A percentile compares a stretch with the other conserved stretches of the same genome.
Conservation (phyloP, 306 rosid genomes). For the Trichosanthes truncata region DNA sequence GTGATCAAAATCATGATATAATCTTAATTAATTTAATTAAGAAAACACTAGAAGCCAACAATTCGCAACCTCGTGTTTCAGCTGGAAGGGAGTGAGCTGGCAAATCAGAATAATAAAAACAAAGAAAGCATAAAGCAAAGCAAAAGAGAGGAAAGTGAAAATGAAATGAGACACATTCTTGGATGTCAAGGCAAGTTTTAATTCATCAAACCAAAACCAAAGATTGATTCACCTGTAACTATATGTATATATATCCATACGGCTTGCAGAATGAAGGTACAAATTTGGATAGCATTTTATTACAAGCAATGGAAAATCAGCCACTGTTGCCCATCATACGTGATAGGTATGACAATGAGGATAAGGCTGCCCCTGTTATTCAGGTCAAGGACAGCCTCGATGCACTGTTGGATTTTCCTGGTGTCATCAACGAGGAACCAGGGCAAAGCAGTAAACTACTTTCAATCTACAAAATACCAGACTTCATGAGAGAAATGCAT, state of each 20-base stretch:
- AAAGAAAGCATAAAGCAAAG: too few species aligned
- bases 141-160: too few species aligned
- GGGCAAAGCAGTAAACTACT: not conserved
- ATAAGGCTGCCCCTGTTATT: not conserved
- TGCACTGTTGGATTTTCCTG: too few species aligned
- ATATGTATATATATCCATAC: not conserved
- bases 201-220: not conserved
- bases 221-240: not conserved
- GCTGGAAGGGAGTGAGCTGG: not conserved
- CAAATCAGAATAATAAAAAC: too few species aligned
- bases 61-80: not conserved
- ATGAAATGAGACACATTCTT: too few species aligned
- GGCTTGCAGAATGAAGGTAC: not conserved
- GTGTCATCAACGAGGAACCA: not conserved
- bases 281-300: not conserved
- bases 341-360: not conserved
- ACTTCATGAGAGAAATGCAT: conserved; percentile 5
- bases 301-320: not conserved
- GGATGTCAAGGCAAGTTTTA: not conserved
- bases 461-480: conserved; percentile 36
- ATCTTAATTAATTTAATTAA: too few species aligned
- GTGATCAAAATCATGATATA: too few species aligned
- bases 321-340: not conserved
- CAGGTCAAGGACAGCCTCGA: not conserved
- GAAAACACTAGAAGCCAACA: not conserved